Base-by-base conservation (phyloP, 495 filamentous ascomycete genomes). In the Podospora pseudocomata region DNA sequence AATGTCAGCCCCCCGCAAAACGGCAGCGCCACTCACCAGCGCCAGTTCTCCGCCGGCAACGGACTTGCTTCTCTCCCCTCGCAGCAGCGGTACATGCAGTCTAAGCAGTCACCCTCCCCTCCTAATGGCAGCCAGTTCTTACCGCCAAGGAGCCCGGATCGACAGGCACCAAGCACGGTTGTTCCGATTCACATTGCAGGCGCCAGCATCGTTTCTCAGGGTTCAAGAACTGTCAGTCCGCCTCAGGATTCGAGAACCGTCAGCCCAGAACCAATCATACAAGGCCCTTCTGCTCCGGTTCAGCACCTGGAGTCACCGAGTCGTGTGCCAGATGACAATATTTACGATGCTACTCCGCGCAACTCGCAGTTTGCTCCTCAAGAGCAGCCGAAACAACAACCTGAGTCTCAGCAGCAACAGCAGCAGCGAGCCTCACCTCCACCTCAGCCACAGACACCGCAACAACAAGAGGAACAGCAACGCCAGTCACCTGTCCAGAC, bases 311-410 rank as follows among this genome's bases (percentile, higher is more conserved):
- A 67, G 28, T 55, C 68, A 39, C 27, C 64, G 53, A 39, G 49
- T 15, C 64, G 66, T 59, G 70, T 71, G 3, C 71, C 63, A 1
- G 77, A 79, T 15, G 77, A 80, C 1, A 80, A 83, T 57, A 76
- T 84, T 7, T 82, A 83, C 64, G 77, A 82, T 49, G 82, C 82
- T 0, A 83, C 82, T 20, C 81, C 81, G 11, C 69, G 80, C 6
- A 67, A 69, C 28, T 76, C 75, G 28, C 61, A 34, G 23, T 66
- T 53, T 59, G 57, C 63, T 20, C 19, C 49, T 13, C 27, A 27
- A 18, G 57, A 19, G 59, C 63, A 66, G n/a, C 57, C 7, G 2
- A 19, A 60, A 26, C 5, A 54, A 55, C 39, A 58, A 59, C 5
- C 19, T 61, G 54, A n/a, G 57, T 13, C 11, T 9, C 49, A 67